Conservation (phyloP, 352 stramenopile species). For the Paralagenidium karlingii region DNA sequence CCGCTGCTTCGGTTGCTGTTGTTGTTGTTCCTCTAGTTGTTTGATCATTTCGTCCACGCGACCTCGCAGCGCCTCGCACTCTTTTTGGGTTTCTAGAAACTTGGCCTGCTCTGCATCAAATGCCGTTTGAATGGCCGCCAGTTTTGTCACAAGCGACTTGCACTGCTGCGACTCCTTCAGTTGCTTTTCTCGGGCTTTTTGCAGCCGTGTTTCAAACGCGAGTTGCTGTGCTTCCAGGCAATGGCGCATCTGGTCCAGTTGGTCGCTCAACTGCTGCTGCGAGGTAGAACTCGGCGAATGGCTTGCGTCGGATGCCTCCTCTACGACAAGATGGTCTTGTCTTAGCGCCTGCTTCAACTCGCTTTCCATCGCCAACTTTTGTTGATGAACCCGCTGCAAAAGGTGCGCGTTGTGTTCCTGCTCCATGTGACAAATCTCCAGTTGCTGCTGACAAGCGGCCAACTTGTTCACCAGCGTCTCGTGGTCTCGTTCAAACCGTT, state of each 20-base stretch:
- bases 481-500: too few relatives aligned
- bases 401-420: background rate
- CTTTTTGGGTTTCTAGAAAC: too few relatives aligned
- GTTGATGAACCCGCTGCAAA: background rate
- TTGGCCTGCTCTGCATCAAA: background rate
- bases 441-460: background rate
- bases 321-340: too few relatives aligned
- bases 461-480: background rate
- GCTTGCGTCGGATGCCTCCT: too few relatives aligned
- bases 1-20: background rate
- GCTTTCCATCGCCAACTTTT: conserved; percentile 7
- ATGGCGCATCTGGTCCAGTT: too few relatives aligned
- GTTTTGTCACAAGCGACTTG: conserved; percentile 14
- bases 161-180: conserved; percentile 4
- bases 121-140: conserved; percentile 5
- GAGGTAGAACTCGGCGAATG: too few relatives aligned
- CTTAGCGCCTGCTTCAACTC: background rate
- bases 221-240: background rate
- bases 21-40: conserved; percentile 1
- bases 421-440: background rate
- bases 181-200: conserved; percentile 1
- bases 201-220: background rate
- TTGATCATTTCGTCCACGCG: background rate
- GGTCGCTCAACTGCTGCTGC: conserved; percentile 2
- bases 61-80: background rate